Evolutionary conservation across 2,329 filamentous ascomycete genomes (phyloP).

Genomic region (Aquanectria penicillioides): DNA sequence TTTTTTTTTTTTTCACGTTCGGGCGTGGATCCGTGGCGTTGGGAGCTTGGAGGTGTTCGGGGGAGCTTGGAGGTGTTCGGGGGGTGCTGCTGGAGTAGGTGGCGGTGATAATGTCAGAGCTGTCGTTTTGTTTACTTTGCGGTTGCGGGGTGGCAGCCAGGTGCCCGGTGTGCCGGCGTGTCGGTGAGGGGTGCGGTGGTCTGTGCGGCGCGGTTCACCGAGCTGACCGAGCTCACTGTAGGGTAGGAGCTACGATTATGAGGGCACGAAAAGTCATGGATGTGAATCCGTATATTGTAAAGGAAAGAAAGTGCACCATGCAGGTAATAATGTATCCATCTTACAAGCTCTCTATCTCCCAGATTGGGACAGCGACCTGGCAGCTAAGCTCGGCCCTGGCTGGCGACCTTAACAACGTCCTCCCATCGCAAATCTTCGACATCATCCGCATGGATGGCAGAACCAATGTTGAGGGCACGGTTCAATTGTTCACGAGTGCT

Average conservation of each 20-base stretch:
- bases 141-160: slow-evolving; percentile 41
- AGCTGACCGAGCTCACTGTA: slow-evolving; percentile 2
- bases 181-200: slow-evolving; percentile 28
- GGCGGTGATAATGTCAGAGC: background rate
- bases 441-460: slow-evolving; percentile 29
- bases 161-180: background rate
- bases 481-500: slow-evolving; percentile 36
- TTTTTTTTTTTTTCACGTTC: slow-evolving; percentile 35
- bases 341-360: no score
- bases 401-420: no score
- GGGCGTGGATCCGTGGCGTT: background rate
- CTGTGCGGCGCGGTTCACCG: slow-evolving; percentile 41
- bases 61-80: background rate
- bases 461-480: slow-evolving; percentile 24
- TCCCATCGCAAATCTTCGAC: slow-evolving; percentile 27
- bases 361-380: no score
- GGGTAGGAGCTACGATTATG: no score
- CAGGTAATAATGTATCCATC: no score
- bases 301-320: no score
- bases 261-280: no score
- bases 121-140: slow-evolving; percentile 41
- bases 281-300: no score
- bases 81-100: background rate
- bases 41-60: background rate
- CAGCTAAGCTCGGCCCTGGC: no score